Conservation (phyloP, 208 protist genomes). For the Endotrypanum monterogeii region DNA sequence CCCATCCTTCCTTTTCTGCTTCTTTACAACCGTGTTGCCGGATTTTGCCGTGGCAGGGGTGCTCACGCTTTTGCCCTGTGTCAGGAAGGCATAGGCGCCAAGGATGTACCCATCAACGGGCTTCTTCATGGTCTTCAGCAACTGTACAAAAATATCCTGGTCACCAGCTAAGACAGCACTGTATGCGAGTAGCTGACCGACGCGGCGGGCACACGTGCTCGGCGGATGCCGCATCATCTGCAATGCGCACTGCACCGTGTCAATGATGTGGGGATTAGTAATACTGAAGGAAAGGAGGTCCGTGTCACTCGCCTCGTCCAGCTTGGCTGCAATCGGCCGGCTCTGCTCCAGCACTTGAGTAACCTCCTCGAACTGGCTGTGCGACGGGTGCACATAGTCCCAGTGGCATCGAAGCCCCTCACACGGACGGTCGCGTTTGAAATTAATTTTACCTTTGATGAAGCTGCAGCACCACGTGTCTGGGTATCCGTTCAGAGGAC, state of each 20-base stretch:
- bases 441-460: slow-evolving; percentile 92
- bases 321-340: slow-evolving; percentile 71
- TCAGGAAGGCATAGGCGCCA: slow-evolving; percentile 79
- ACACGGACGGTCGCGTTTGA: slow-evolving; percentile 91
- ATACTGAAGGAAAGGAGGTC: slow-evolving; percentile 77
- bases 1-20: slow-evolving; percentile 31
- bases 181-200: slow-evolving; percentile 86
- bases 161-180: slow-evolving; percentile 72
- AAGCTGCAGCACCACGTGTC: slow-evolving; percentile 91
- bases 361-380: slow-evolving; percentile 84
- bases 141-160: slow-evolving; percentile 81
- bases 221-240: slow-evolving; percentile 87
- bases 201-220: slow-evolving; percentile 54
- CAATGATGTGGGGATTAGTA: slow-evolving; percentile 75
- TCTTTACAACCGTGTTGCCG: slow-evolving; percentile 30
- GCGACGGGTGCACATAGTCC: slow-evolving; percentile 83
- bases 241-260: slow-evolving; percentile 88
- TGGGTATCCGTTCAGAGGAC: slow-evolving; percentile 86
- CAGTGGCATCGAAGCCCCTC: slow-evolving; percentile 85
- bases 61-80: slow-evolving; percentile 30
- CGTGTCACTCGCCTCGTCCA: slow-evolving; percentile 77
- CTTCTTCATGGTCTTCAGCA: slow-evolving; percentile 93
- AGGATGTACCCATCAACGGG: slow-evolving; percentile 86
- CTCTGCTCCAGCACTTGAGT: slow-evolving; percentile 85
- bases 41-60: neutral